Evolutionary conservation across 202 grass and related monocot species (phyloP).

Genomic region (Digitaria exilis): DNA sequence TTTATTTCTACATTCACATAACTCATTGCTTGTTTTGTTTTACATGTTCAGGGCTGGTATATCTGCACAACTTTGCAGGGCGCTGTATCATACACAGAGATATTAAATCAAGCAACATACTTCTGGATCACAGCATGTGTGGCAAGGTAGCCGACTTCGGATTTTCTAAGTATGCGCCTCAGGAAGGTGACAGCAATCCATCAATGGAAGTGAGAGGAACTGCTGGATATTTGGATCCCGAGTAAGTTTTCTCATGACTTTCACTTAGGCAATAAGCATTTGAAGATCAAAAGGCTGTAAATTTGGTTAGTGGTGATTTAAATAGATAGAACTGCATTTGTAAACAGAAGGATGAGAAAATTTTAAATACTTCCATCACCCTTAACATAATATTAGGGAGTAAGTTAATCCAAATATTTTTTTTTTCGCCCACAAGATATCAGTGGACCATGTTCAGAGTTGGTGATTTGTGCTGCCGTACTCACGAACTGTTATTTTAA

Average conservation of each 20-base stretch:
- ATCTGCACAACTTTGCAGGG: constrained; percentile 65
- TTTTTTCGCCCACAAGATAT: neutral
- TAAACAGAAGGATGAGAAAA: neutral
- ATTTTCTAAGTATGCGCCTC: constrained; percentile 79
- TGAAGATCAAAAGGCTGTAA: constrained; percentile 3
- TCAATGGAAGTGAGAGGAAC: constrained; percentile 85
- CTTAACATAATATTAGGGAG: neutral
- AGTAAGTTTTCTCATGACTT: constrained; percentile 55
- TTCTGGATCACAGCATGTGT: constrained; percentile 75
- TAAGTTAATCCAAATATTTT: neutral
- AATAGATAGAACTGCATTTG: neutral
- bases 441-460: neutral
- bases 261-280: constrained; percentile 6
- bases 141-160: constrained; percentile 73
- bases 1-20: constrained; percentile 7
- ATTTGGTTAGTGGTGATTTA: neutral
- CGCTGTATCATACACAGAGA: constrained; percentile 80
- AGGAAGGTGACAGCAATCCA: constrained; percentile 69
- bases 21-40: constrained; percentile 25
- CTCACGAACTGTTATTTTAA: neutral
- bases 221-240: constrained; percentile 79
- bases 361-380: constrained; percentile 3
- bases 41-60: constrained; percentile 56
- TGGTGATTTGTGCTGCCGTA: neutral
- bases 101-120: constrained; percentile 82